Conservation (phyloP, 306 rosid genomes). For the Inga laurina region DNA sequence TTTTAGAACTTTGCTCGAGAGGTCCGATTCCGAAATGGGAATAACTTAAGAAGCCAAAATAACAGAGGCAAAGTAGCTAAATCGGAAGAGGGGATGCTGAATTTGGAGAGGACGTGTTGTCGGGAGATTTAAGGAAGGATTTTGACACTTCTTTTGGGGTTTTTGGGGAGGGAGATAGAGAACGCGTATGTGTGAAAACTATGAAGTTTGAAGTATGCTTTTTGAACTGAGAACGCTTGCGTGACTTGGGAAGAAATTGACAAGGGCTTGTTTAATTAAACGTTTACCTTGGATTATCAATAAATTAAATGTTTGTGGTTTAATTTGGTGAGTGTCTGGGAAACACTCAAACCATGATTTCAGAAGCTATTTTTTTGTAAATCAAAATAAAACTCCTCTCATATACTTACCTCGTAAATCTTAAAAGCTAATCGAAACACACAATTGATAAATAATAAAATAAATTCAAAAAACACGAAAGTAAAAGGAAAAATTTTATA, state of each 20-base stretch:
- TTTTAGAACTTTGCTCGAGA: not conserved
- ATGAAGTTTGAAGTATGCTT: conserved; percentile 22
- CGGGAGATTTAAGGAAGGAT: conserved; percentile 26
- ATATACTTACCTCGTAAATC: too few species aligned
- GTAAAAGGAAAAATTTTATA: not conserved
- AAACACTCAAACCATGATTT: too few species aligned
- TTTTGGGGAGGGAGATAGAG: not conserved
- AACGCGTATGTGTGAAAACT: not conserved
- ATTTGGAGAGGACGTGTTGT: conserved; percentile 36
- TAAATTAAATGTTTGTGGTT: not conserved
- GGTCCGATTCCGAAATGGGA: conserved; percentile 27
- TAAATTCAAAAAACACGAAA: not conserved
- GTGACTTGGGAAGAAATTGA: conserved; percentile 41
- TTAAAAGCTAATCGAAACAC: too few species aligned
- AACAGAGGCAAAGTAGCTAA: conserved; percentile 10
- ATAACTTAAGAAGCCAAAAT: conserved; percentile 23
- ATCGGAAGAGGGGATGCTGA: conserved; percentile 35
- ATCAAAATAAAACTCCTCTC: too few species aligned
- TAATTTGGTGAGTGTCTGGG: not conserved
- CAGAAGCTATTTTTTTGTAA: too few species aligned
- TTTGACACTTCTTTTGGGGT: conserved; percentile 31
- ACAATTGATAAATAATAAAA: not conserved
- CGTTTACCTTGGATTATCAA: not conserved
- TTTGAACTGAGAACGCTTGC: conserved; percentile 31
- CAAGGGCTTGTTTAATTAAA: too few species aligned